Evolutionary conservation across 2,329 filamentous ascomycete genomes (phyloP).

Genomic region (Gnomoniopsis smithogilvyi): DNA sequence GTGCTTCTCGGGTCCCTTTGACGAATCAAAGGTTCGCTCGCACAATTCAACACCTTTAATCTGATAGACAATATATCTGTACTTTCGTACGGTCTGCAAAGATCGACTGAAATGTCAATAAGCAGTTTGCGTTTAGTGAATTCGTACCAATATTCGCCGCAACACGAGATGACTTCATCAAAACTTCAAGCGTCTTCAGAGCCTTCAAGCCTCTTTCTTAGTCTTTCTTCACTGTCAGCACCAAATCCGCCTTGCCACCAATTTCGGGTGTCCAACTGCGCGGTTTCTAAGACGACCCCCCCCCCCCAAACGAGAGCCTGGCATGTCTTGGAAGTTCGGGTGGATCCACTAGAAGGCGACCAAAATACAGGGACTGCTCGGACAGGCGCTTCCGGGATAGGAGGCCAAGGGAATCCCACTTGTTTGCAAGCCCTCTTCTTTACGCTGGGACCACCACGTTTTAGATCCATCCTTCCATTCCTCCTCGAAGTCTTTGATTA

Average conservation of each 20-base stretch:
- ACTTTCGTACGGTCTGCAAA: too few species aligned
- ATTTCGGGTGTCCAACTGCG: neutral
- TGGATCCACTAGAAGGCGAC: neutral
- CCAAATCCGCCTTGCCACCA: too few species aligned
- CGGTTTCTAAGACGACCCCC: neutral
- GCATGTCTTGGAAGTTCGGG: neutral
- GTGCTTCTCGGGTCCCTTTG: too few species aligned
- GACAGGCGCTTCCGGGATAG: neutral
- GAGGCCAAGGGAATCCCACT: conserved; percentile 1
- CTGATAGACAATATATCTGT: too few species aligned
- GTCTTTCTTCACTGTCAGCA: too few species aligned
- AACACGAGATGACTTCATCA: neutral
- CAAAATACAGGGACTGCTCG: neutral
- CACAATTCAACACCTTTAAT: too few species aligned
- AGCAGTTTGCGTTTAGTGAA: too few species aligned
- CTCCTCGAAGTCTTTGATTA: conserved; percentile 4
- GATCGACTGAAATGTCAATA: neutral
- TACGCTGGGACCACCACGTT: neutral
- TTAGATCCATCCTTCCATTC: neutral
- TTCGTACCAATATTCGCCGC: neutral
- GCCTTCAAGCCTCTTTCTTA: too few species aligned
- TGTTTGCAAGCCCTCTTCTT: neutral
- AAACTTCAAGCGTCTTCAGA: neutral
- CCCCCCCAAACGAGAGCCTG: neutral
- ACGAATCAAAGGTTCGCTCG: too few species aligned